Base-by-base conservation (phyloP, 2,329 filamentous ascomycete genomes). In the Neopestalotiopsis clavispora region DNA sequence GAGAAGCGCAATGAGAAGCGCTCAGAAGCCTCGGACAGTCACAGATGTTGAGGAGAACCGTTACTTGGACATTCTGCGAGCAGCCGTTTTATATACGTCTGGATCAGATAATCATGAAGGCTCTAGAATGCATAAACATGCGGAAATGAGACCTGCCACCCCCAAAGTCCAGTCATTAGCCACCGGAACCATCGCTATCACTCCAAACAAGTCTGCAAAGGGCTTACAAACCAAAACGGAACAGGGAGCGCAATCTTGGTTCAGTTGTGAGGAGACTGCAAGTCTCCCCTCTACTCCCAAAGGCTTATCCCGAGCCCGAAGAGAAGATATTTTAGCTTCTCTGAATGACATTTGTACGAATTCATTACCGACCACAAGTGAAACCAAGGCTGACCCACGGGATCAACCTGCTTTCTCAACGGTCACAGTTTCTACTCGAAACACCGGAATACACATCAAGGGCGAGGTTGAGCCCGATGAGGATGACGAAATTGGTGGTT, bases 401-500 rank as follows among this genome's bases (percentile, higher is more conserved):
- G 45, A 52, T 17, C 45, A n/a, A 9, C n/a, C 45, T 3, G 45
- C 45, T n/a, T 52, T n/a, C n/a, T 14, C 45, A n/a, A 20, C 45
- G 9, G 45, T 17, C 17, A n/a, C n/a, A 17, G n/a, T 20, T 7
- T 7, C 45, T 17, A 52, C 45, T 17, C 17, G 17, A n/a, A 52
- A 52, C 45, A 52, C n/a, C n/a, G 45, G 14, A 9, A 52, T 14
- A 52, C 45, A 52, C 17, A 7, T 9, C n/a, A 12, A 12, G 59
- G n/a, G 40, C 20, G 61, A 64, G 17, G 7, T 17, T 49, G 42
- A 30, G 13, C 13, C 17, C 13, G 45, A 57, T 38, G 64, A 58
- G 12, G 64, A 66, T 14, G 64, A 66, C 30, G 64, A 66, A 20
- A 20, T n/a, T 5, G 59, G 59, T 17, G 59, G 59, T 20, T 61